These are phyloP conservation scores for Aspergillus biplanus DNA, from an alignment of 495 filamentous ascomycete genomes.

Conservation along the genomic window DNA sequence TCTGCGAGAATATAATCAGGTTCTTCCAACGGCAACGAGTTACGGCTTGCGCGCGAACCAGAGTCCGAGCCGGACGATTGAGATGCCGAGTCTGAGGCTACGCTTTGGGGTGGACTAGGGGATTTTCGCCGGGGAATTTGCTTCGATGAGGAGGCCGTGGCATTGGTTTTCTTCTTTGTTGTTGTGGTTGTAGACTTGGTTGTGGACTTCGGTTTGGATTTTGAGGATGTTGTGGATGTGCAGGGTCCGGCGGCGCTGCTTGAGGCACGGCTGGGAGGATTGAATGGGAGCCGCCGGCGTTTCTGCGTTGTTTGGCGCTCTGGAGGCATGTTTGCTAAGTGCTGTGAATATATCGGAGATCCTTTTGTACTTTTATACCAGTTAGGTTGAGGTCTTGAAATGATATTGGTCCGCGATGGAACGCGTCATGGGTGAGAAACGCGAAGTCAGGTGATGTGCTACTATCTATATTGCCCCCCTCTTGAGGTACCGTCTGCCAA, in stretches of 20 bases:
- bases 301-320: slow-evolving; percentile 45
- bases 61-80: slow-evolving; percentile 20
- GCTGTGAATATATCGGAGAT: neutral
- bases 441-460: slow-evolving; percentile 42
- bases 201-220: slow-evolving; percentile 21
- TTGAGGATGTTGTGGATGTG: slow-evolving; percentile 20
- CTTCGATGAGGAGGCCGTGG: slow-evolving; percentile 18
- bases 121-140: slow-evolving; percentile 6
- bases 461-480: neutral
- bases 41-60: slow-evolving; percentile 24
- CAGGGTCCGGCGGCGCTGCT: slow-evolving; percentile 22
- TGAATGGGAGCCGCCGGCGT: slow-evolving; percentile 52
- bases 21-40: slow-evolving; percentile 29
- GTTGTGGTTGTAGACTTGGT: slow-evolving; percentile 20
- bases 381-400: neutral
- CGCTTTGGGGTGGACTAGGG: slow-evolving; percentile 1
- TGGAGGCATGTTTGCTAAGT: slow-evolving; percentile 33
- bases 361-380: neutral
- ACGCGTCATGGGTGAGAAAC: slow-evolving; percentile 24
- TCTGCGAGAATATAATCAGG: slow-evolving; percentile 53
- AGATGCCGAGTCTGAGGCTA: neutral
- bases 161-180: slow-evolving; percentile 21
- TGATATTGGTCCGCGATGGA: neutral
- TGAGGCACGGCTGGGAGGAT: slow-evolving; percentile 49
- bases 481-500: neutral